A percentile compares a stretch with the other conserved stretches of the same genome.
Evolutionary conservation across 2,329 filamentous ascomycete species (phyloP).

Genomic region (Paecilomyces niveus): DNA sequence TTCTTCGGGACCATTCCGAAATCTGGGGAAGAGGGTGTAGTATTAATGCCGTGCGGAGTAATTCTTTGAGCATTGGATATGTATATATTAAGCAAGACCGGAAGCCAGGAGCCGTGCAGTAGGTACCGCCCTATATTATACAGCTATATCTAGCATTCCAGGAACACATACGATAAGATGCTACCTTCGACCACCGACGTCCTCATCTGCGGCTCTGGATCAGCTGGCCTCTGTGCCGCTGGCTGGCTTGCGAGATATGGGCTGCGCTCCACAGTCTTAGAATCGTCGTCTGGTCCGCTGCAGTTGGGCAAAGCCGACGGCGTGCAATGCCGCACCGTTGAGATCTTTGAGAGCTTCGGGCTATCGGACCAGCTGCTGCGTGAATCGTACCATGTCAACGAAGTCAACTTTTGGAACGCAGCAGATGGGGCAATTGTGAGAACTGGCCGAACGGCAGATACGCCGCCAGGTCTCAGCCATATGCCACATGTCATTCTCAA

Average conservation of each 20-base stretch:
- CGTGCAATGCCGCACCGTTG: slow-evolving; percentile 54
- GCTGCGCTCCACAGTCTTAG: slow-evolving; percentile 52
- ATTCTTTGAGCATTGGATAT: background rate
- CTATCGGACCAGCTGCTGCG: slow-evolving; percentile 48
- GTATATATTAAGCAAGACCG: background rate
- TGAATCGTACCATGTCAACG: slow-evolving; percentile 52
- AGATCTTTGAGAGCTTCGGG: slow-evolving; percentile 55
- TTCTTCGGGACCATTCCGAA: background rate
- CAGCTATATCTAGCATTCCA: too few relatives aligned
- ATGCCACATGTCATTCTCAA: slow-evolving; percentile 52
- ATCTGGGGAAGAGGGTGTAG: background rate
- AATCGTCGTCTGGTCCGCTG: slow-evolving; percentile 49
- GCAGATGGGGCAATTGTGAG: slow-evolving; percentile 30
- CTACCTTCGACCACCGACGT: slow-evolving; percentile 37
- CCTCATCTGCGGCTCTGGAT: slow-evolving; percentile 55
- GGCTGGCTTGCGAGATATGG: slow-evolving; percentile 54
- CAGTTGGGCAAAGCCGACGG: slow-evolving; percentile 57
- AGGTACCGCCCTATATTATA: background rate
- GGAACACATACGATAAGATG: too few relatives aligned
- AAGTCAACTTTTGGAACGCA: slow-evolving; percentile 52
- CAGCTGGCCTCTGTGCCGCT: slow-evolving; percentile 55
- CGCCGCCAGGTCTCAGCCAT: slow-evolving; percentile 46
- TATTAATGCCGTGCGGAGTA: background rate
- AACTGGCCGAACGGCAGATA: slow-evolving; percentile 47
- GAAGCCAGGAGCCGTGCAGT: background rate